Evolutionary conservation across 2,329 filamentous ascomycete species (phyloP), one percentile per base, ranked within the genome.

Genomic region (Whalleya microplaca): DNA sequence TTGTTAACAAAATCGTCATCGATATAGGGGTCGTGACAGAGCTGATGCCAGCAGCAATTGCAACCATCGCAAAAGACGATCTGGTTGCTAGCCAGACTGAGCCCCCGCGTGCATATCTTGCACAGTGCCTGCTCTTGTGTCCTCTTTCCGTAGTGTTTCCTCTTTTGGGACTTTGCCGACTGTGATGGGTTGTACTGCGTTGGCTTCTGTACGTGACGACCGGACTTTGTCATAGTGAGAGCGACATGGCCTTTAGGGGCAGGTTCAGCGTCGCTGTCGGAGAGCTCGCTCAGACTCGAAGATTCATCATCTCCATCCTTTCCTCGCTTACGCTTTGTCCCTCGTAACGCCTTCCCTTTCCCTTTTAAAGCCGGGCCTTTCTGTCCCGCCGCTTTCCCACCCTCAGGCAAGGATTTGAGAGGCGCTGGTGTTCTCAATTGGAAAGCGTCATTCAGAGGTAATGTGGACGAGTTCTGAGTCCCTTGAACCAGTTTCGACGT

Each of bases 41-140:
- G 84, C 71, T 92, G 90, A 72, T 96, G 91, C 83, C 91, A 96
- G 42, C 87, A 84, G 27, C 81, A 80, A 70, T 91, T 90, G 76
- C 91, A 96, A 16, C 86, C 86, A 73, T 94, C 90, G 75, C 91
- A 96, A 72, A 93, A 92, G 2, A 95, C 90, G 69, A 96, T 93
- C 74, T 87, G 84, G 74, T 95, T 95, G 64, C 78, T 85, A n/a
- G 78, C 72, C 2, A 89, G 87, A 66, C 88, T 91, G 62, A 89
- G 83, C 9, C 89, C 86, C 62, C 91, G 80, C 51, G 86, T 82
- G 73, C 91, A 96, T 61, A 84, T 81, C 65, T 86, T 87, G 76
- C 91, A 95, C 29, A 89, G 79, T 14, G 81, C 80, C 58, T 84
- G 78, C 67, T 86, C 84, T 59, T 67, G 81, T 20, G 82, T 85